A percentile compares a stretch with the other conserved stretches of the same genome.
phyloP scores from a whole-genome alignment of 768 basidiomycete genomes.

The Lactarius tabidus region DNA sequence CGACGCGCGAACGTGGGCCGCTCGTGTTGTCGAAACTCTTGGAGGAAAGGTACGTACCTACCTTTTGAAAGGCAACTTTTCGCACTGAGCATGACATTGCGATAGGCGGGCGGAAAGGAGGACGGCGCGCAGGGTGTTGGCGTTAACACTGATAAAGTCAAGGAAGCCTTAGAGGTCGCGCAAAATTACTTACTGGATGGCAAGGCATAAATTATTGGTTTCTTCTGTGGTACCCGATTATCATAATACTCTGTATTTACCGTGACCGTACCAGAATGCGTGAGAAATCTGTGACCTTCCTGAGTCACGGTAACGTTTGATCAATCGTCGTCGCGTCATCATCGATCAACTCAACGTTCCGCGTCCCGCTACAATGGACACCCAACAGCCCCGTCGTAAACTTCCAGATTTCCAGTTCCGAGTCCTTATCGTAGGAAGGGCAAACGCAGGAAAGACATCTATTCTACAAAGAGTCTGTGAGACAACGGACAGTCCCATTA shows the following conservation, averaged over 20 bases:
- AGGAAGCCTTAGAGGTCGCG: conserved; percentile 64
- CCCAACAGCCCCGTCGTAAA: not conserved
- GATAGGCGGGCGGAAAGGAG: conserved; percentile 90
- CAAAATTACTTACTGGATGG: conserved; percentile 26
- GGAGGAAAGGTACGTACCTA: conserved; percentile 76
- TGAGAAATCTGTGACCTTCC: conserved; percentile 16
- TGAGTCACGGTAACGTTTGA: conserved; percentile 3
- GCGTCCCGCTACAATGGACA: not conserved
- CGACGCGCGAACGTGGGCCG: conserved; percentile 88
- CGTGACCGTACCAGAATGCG: not conserved
- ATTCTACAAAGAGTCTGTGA: not conserved
- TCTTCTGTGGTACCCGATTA: not conserved
- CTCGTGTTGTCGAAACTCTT: conserved; percentile 67
- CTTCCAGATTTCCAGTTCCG: not conserved
- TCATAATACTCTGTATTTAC: not conserved
- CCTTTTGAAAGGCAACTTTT: not conserved
- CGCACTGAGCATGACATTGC: not conserved
- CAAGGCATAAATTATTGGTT: conserved; percentile 15
- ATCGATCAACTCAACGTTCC: not conserved
- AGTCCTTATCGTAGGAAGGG: not conserved
- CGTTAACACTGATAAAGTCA: conserved; percentile 52
- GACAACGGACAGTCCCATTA: not conserved
- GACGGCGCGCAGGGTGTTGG: conserved; percentile 92
- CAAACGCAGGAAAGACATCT: not conserved
- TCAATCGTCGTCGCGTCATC: too few species aligned